Conservation (phyloP, 1,284 basidiomycete species). For the Leccinum cinnamomeum region DNA sequence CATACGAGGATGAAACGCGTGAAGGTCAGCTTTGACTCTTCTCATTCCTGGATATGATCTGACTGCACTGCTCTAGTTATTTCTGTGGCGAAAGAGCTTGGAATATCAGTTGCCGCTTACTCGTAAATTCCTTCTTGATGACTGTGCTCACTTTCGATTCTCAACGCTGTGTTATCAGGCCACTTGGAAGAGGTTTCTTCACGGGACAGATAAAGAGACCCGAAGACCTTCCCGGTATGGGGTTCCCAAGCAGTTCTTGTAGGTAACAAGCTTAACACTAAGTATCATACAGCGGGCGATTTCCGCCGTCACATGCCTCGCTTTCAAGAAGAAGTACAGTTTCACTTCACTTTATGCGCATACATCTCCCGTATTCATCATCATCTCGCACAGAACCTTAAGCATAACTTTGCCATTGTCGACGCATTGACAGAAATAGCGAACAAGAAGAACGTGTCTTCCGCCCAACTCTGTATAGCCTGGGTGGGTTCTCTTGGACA, state of each 20-base stretch:
- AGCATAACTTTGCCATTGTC: slow-evolving; percentile 55
- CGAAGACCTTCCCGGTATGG: slow-evolving; percentile 46
- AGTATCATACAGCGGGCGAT: slow-evolving; percentile 25
- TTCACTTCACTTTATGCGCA: neutral
- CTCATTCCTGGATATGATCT: neutral
- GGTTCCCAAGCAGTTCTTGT: neutral
- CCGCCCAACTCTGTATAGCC: slow-evolving; percentile 58
- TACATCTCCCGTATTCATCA: neutral
- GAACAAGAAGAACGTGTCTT: slow-evolving; percentile 44
- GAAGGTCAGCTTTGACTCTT: slow-evolving; percentile 30
- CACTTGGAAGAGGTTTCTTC: slow-evolving; percentile 60
- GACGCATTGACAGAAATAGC: slow-evolving; percentile 46
- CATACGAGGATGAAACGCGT: slow-evolving; percentile 44
- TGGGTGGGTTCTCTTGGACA: slow-evolving; percentile 44
- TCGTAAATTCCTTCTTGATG: slow-evolving; percentile 33
- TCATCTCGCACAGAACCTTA: slow-evolving; percentile 37
- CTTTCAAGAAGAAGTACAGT: slow-evolving; percentile 38
- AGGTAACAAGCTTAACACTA: neutral
- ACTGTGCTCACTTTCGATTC: neutral
- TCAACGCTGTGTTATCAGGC: slow-evolving; percentile 33
- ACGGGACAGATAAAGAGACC: slow-evolving; percentile 48
- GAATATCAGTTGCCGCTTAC: slow-evolving; percentile 56
- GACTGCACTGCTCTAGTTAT: slow-evolving; percentile 38
- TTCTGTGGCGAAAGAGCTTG: slow-evolving; percentile 42
- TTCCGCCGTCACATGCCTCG: slow-evolving; percentile 25